phyloP scores from a whole-genome alignment of 129 eudicot genomes.

The Arctium minus region DNA sequence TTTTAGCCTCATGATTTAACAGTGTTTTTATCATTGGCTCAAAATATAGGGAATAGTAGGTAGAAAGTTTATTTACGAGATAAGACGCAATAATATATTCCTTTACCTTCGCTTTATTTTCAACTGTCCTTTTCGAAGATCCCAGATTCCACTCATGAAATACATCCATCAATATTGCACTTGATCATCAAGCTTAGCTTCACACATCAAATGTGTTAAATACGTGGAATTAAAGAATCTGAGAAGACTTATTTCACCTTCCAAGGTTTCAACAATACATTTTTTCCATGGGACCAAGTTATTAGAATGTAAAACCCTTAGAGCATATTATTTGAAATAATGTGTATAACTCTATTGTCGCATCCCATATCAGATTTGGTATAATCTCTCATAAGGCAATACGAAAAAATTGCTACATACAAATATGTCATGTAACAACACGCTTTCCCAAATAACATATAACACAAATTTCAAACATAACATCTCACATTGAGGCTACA shows the following conservation, averaged over 20 bases:
- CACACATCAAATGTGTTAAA: neutral
- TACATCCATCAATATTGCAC: slow-evolving; percentile 21
- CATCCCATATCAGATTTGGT: neutral
- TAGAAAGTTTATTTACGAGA: neutral
- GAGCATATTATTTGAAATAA: neutral
- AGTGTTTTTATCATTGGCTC: neutral
- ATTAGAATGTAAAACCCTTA: neutral
- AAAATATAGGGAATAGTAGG: neutral
- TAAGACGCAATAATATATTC: too few species aligned
- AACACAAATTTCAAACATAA: too few species aligned
- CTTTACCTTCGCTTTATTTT: neutral
- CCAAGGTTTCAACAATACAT: neutral
- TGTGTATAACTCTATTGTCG: neutral
- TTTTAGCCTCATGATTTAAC: neutral
- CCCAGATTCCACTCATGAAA: neutral
- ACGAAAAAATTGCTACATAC: neutral
- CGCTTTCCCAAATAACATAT: neutral
- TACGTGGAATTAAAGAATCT: neutral
- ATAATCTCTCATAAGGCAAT: neutral
- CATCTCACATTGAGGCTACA: neutral
- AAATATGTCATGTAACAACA: neutral
- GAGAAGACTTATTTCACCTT: neutral
- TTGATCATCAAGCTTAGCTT: slow-evolving; percentile 4
- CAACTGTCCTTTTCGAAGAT: neutral
- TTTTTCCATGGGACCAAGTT: neutral